phyloP scores from a whole-genome alignment of 2,329 filamentous ascomycete species.

The Ascochyta pisi region DNA sequence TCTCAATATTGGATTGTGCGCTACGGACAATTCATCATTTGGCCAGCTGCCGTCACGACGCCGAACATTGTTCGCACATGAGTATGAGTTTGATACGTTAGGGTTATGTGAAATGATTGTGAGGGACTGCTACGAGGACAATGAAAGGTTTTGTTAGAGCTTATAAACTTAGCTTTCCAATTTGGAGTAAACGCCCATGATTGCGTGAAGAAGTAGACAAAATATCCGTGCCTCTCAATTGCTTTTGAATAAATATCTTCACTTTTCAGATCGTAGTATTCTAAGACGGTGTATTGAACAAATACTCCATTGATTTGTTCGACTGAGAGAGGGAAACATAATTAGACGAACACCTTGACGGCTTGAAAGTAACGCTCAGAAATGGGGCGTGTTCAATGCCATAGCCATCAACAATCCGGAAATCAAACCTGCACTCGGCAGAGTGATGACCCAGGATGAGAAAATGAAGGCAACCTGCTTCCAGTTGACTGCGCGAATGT shows the following conservation, averaged over 20 bases:
- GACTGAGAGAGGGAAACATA: not conserved
- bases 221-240: no score
- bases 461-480: conserved; percentile 52
- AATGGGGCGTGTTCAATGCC: conserved; percentile 53
- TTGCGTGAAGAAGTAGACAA: no score
- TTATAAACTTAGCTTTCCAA: no score
- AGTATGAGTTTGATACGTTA: not conserved
- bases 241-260: no score
- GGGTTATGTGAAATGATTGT: not conserved
- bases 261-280: no score
- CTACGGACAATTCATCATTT: not conserved
- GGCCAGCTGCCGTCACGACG: not conserved
- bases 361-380: conserved; percentile 10
- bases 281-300: no score
- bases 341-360: no score
- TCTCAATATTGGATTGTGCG: not conserved
- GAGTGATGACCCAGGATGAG: conserved; percentile 51
- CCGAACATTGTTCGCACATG: not conserved
- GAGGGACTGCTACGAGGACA: not conserved
- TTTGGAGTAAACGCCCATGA: accelerated
- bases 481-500: conserved; percentile 52
- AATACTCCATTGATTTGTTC: not conserved
- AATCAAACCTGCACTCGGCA: conserved; percentile 51
- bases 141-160: not conserved
- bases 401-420: conserved; percentile 51